phyloP scores from a whole-genome alignment of 176 grass and related monocot genomes.

The Triticum dicoccoides region DNA sequence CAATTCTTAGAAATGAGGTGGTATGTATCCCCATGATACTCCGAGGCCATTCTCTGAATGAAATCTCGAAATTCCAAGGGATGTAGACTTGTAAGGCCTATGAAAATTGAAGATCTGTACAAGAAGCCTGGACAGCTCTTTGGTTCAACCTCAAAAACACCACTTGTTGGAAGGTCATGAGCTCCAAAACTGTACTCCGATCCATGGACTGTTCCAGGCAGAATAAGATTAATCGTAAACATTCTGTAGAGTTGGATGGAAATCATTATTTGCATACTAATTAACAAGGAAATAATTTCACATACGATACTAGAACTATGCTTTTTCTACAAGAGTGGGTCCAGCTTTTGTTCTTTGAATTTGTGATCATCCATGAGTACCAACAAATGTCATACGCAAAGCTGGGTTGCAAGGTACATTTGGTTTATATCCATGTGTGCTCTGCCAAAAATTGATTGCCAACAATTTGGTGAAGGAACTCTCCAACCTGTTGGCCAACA shows the following conservation, averaged over 20 bases:
- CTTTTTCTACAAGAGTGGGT: background rate
- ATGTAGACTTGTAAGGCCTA: slow-evolving; percentile 55
- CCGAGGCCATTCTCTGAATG: slow-evolving; percentile 65
- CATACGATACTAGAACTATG: background rate
- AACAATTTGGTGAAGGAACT: background rate
- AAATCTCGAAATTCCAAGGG: slow-evolving; percentile 70
- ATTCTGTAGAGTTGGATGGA: slow-evolving; percentile 5
- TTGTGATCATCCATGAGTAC: background rate
- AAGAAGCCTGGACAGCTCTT: slow-evolving; percentile 81
- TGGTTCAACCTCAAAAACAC: slow-evolving; percentile 94
- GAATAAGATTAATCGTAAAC: slow-evolving; percentile 25
- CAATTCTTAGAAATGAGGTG: slow-evolving; percentile 98
- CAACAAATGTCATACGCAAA: background rate
- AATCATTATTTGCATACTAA: background rate
- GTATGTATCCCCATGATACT: slow-evolving; percentile 93
- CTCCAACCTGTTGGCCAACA: background rate
- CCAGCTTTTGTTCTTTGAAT: background rate
- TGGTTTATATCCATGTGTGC: background rate
- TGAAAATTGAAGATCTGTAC: slow-evolving; percentile 76
- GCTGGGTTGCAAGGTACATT: background rate
- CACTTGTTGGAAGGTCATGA: slow-evolving; percentile 76
- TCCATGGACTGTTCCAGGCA: slow-evolving; percentile 64
- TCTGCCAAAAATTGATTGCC: background rate
- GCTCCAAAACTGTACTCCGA: slow-evolving; percentile 92
- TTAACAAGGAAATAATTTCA: slow-evolving; percentile 11